Conservation (phyloP, 176 grass and related monocot species). For the Musa beccarii region DNA sequence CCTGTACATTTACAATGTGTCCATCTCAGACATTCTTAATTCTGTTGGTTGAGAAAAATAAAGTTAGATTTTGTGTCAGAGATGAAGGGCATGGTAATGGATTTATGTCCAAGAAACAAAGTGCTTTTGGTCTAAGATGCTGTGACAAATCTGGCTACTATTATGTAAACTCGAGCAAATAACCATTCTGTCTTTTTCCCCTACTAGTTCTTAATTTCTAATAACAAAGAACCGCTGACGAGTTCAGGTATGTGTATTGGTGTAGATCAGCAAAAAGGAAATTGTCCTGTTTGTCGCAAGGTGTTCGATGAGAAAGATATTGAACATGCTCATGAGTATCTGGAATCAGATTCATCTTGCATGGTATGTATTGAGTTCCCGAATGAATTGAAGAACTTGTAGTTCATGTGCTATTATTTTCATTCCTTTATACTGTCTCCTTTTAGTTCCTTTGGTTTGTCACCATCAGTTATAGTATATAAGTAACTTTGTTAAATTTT, state of each 20-base stretch:
- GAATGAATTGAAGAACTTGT: too few species aligned
- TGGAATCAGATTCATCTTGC: slow-evolving; percentile 30
- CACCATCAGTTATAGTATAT: neutral
- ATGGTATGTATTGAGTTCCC: slow-evolving; percentile 47
- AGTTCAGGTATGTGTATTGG: slow-evolving; percentile 34
- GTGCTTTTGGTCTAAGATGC: too few species aligned
- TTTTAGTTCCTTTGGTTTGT: neutral
- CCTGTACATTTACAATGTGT: too few species aligned
- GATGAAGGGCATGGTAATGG: too few species aligned
- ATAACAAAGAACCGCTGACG: slow-evolving; percentile 26
- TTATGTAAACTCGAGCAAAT: too few species aligned
- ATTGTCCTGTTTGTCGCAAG: slow-evolving; percentile 90
- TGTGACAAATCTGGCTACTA: too few species aligned
- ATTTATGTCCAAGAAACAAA: too few species aligned
- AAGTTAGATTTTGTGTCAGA: too few species aligned
- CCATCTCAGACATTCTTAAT: too few species aligned
- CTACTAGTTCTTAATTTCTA: slow-evolving; percentile 23
- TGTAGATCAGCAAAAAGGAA: slow-evolving; percentile 59
- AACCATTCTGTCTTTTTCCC: too few species aligned
- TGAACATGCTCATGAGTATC: slow-evolving; percentile 57
- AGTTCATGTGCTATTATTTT: neutral
- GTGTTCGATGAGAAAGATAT: slow-evolving; percentile 90
- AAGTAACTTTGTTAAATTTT: neutral
- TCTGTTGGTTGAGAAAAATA: too few species aligned
- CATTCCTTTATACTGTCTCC: neutral